Evolutionary conservation across 108 stramenopile genomes (phyloP).

Genomic region (Cylindrotheca fusiformis): DNA sequence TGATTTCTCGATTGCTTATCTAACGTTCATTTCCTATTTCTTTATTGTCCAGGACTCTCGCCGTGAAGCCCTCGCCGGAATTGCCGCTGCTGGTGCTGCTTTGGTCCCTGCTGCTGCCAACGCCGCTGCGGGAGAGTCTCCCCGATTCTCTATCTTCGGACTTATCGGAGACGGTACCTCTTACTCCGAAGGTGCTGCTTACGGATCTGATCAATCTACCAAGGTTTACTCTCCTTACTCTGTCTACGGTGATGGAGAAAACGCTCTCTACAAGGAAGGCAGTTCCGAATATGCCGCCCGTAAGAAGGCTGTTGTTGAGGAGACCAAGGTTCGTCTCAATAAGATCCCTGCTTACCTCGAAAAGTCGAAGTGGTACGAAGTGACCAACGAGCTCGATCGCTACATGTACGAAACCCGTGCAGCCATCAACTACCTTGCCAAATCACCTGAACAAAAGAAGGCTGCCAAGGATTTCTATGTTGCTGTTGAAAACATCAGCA

Average conservation of each 20-base stretch:
- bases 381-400: conserved; percentile 77
- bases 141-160: conserved; percentile 90
- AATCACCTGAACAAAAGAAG: conserved; percentile 56
- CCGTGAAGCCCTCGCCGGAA: conserved; percentile 68
- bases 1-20: too few species aligned
- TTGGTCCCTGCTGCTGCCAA: conserved; percentile 78
- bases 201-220: conserved; percentile 74
- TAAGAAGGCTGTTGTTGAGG: conserved; percentile 82
- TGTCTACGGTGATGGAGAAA: conserved; percentile 50
- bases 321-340: conserved; percentile 68
- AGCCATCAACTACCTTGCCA: conserved; percentile 72
- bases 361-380: conserved; percentile 86
- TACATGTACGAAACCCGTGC: conserved; percentile 93
- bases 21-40: neutral
- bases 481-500: conserved; percentile 64
- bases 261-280: conserved; percentile 53
- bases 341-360: conserved; percentile 68
- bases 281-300: conserved; percentile 50
- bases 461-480: conserved; percentile 73
- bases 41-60: conserved; percentile 42
- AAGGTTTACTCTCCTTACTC: conserved; percentile 82
- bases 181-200: conserved; percentile 88
- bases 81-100: conserved; percentile 75
- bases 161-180: conserved; percentile 79
- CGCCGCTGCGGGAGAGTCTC: conserved; percentile 84